These are phyloP conservation scores for Triangularia verruculosa DNA, from an alignment of 2,329 filamentous ascomycete genomes.

Conservation along the genomic window DNA sequence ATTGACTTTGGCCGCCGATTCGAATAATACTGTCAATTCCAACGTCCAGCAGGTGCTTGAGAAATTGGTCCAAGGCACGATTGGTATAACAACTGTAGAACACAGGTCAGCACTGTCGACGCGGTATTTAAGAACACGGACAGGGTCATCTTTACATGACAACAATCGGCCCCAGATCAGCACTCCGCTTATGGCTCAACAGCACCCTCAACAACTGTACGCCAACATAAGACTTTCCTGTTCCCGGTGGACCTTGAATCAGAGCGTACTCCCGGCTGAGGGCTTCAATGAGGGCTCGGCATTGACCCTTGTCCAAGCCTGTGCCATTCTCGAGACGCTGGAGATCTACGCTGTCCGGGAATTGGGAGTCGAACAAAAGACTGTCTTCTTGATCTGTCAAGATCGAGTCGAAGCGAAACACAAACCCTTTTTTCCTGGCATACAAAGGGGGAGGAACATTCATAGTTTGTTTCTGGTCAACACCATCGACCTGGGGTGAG, in stretches of 20 bases:
- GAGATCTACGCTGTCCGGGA: not conserved
- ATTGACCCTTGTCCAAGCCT: slow-evolving; percentile 51
- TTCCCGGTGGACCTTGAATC: slow-evolving; percentile 69
- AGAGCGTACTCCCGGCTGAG: slow-evolving; percentile 54
- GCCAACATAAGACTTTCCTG: slow-evolving; percentile 64
- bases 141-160: no score
- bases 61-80: slow-evolving; percentile 53
- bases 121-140: no score
- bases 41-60: slow-evolving; percentile 56
- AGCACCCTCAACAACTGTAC: slow-evolving; percentile 56
- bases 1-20: slow-evolving; percentile 58
- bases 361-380: no score
- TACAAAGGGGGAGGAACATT: not conserved
- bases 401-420: slow-evolving; percentile 7
- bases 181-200: slow-evolving; percentile 40
- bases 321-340: slow-evolving; percentile 21
- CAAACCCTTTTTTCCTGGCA: slow-evolving; percentile 12
- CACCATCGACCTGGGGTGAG: no score
- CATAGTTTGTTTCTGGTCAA: no score
- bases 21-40: slow-evolving; percentile 54
- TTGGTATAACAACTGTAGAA: slow-evolving; percentile 47
- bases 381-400: no score
- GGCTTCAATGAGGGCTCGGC: slow-evolving; percentile 50
- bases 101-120: slow-evolving; percentile 29
- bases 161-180: slow-evolving; percentile 46